Evolutionary conservation across 495 filamentous ascomycete species (phyloP).

Genomic region (Thozetella sp.): DNA sequence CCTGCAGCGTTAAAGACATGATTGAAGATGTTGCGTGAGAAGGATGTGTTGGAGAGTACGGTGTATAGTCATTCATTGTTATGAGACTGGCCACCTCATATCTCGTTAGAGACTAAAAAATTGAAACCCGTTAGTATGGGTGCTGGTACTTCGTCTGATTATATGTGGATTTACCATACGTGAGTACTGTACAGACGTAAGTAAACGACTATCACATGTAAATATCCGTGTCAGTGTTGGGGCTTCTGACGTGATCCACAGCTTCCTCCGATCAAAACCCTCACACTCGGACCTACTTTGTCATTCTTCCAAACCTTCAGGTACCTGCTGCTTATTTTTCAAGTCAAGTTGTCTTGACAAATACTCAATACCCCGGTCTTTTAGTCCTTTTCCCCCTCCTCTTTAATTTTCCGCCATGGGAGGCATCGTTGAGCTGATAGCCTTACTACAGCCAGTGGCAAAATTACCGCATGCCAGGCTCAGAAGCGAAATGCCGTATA

Average conservation of each 20-base stretch:
- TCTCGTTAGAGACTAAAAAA: no score
- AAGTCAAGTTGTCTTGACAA: constrained; percentile 4
- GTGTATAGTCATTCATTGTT: no score
- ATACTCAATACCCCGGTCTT: constrained; percentile 5
- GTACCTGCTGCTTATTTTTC: constrained; percentile 2
- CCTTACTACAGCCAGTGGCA: constrained; percentile 1
- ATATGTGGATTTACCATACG: no score
- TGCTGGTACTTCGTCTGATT: no score
- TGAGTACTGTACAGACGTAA: no score
- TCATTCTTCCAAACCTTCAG: constrained; percentile 4
- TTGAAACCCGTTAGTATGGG: no score
- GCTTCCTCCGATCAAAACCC: constrained; percentile 6
- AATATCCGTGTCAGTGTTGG: constrained; percentile 6
- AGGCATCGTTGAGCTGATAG: neutral
- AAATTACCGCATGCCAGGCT: constrained; percentile 3
- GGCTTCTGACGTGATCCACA: constrained; percentile 4
- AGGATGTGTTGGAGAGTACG: no score
- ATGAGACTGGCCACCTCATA: no score
- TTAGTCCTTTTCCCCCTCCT: constrained; percentile 5
- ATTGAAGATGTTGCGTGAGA: no score
- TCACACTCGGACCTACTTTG: constrained; percentile 4
- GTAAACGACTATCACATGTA: no score
- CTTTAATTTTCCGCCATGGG: neutral
- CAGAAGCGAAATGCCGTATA: neutral
- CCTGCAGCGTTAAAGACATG: no score